Evolutionary conservation across 805 yeast species (phyloP).

Genomic region (Candida hispaniensis): DNA sequence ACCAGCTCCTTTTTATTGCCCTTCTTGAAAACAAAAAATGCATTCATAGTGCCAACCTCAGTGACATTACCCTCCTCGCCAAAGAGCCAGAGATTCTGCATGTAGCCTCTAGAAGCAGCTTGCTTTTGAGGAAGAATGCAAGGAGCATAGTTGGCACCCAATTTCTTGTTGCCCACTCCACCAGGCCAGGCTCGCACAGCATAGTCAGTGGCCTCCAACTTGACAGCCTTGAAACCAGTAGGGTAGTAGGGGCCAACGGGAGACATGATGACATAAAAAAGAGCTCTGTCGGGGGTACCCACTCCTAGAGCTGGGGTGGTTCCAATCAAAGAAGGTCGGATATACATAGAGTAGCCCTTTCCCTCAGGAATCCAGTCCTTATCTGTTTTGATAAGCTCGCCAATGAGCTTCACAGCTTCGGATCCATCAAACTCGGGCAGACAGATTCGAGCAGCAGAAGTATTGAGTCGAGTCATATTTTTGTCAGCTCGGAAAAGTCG

Average conservation of each 20-base stretch:
- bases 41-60: constrained; percentile 98
- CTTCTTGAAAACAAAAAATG: constrained; percentile 73
- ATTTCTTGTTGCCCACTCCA: constrained; percentile 91
- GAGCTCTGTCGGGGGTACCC: constrained; percentile 66
- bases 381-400: constrained; percentile 66
- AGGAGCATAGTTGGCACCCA: constrained; percentile 98
- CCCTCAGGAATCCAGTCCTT: constrained; percentile 71
- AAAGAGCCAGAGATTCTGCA: constrained; percentile 93
- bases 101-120: constrained; percentile 87
- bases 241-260: constrained; percentile 96
- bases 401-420: constrained; percentile 64
- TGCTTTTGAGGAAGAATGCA: constrained; percentile 82
- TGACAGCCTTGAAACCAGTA: constrained; percentile 92
- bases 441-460: constrained; percentile 78
- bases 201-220: constrained; percentile 86
- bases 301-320: constrained; percentile 86
- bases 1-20: constrained; percentile 80
- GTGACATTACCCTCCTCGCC: constrained; percentile 82
- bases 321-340: constrained; percentile 94
- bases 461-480: constrained; percentile 87
- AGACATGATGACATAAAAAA: constrained; percentile 76
- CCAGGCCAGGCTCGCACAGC: constrained; percentile 99
- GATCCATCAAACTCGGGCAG: constrained; percentile 77
- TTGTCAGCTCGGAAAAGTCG: constrained; percentile 84
- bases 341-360: constrained; percentile 80